Evolutionary conservation across 192 early-diverging fungal genomes (phyloP).

Genomic region (Geranomyces michiganensis): DNA sequence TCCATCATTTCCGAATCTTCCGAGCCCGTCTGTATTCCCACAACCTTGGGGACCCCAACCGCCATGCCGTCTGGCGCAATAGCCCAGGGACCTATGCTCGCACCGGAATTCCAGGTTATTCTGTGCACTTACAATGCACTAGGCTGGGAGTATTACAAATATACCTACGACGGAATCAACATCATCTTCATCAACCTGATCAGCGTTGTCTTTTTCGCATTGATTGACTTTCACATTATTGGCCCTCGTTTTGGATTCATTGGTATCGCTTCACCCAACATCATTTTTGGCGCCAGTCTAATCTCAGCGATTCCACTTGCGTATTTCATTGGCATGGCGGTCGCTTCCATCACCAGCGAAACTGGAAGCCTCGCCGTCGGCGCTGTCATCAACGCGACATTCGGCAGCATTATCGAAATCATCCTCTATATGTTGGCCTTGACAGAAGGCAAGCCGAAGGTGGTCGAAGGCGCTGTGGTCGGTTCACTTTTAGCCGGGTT

Average conservation of each 20-base stretch:
- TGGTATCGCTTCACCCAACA: slow-evolving; percentile 56
- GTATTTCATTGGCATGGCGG: slow-evolving; percentile 97
- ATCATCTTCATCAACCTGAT: slow-evolving; percentile 95
- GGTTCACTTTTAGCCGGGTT: slow-evolving; percentile 89
- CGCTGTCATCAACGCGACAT: slow-evolving; percentile 96
- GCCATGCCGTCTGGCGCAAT: slow-evolving; percentile 22
- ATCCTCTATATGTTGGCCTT: slow-evolving; percentile 91
- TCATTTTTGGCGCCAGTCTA: slow-evolving; percentile 71
- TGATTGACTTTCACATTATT: slow-evolving; percentile 79
- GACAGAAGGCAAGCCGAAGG: slow-evolving; percentile 78
- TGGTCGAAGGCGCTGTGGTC: slow-evolving; percentile 91
- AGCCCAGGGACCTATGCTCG: slow-evolving; percentile 26
- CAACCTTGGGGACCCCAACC: slow-evolving; percentile 32
- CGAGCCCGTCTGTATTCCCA: slow-evolving; percentile 52
- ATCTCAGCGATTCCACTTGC: slow-evolving; percentile 86
- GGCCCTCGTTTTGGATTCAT: slow-evolving; percentile 55
- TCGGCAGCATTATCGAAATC: slow-evolving; percentile 95
- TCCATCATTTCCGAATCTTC: slow-evolving; percentile 35
- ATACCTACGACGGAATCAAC: slow-evolving; percentile 95
- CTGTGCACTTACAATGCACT: slow-evolving; percentile 87
- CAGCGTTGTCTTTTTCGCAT: slow-evolving; percentile 78
- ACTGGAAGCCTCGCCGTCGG: slow-evolving; percentile 86
- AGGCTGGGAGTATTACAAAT: slow-evolving; percentile 96
- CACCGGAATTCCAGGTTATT: slow-evolving; percentile 64
- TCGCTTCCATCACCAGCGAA: slow-evolving; percentile 95